These are phyloP conservation scores for Canna indica DNA, from an alignment of 176 grass and related monocot genomes.

Conservation along the genomic window DNA sequence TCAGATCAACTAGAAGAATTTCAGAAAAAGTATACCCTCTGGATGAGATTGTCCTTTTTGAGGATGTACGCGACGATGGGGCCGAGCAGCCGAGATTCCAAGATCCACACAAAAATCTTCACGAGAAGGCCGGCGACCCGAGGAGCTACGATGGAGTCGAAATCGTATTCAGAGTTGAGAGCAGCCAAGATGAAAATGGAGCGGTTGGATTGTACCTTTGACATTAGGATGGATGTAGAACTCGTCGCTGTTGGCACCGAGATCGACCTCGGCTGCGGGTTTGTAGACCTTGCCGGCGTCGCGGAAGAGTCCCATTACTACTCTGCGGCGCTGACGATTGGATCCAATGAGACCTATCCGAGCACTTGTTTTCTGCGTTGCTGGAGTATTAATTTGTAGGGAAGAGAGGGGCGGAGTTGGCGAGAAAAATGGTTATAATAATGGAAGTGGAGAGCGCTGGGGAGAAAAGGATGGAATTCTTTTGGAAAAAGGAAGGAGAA, in stretches of 20 bases:
- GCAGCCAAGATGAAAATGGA: too few species aligned
- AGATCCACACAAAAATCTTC: slow-evolving; percentile 77
- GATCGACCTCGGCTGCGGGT: slow-evolving; percentile 51
- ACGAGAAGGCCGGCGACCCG: slow-evolving; percentile 62
- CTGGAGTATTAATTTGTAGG: too few species aligned
- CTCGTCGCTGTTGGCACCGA: slow-evolving; percentile 50
- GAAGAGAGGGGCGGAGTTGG: too few species aligned
- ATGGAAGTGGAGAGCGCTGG: too few species aligned
- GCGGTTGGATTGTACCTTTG: too few species aligned
- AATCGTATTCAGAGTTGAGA: too few species aligned
- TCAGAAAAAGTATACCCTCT: slow-evolving; percentile 34
- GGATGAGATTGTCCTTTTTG: slow-evolving; percentile 68
- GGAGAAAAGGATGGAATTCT: too few species aligned
- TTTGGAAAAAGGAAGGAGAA: too few species aligned
- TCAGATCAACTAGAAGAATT: neutral
- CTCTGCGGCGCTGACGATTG: neutral
- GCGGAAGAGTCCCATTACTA: slow-evolving; percentile 46
- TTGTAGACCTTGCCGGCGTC: slow-evolving; percentile 53
- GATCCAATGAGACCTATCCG: too few species aligned
- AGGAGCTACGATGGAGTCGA: slow-evolving; percentile 71
- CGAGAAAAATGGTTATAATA: too few species aligned
- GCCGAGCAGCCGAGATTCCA: slow-evolving; percentile 55
- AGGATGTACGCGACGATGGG: slow-evolving; percentile 37
- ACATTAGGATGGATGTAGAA: slow-evolving; percentile 70
- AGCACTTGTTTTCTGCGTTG: too few species aligned